phyloP scores from a whole-genome alignment of 2,329 filamentous ascomycete species.

The Madurella mycetomatis region DNA sequence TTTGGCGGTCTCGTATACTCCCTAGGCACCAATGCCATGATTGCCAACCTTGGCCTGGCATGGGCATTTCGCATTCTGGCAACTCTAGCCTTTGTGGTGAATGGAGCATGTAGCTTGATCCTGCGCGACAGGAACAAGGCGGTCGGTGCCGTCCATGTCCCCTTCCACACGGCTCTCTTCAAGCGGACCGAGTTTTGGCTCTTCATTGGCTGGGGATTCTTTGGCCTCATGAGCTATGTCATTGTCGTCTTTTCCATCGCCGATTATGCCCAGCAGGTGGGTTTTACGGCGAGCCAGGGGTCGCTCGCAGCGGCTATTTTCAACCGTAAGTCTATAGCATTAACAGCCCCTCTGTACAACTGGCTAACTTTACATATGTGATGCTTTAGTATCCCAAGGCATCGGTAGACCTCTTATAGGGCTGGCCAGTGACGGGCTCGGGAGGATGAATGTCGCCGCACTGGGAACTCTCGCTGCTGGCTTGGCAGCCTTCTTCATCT shows the following conservation, averaged over 20 bases:
- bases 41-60: slow-evolving; percentile 55
- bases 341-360: not conserved
- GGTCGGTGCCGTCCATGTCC: slow-evolving; percentile 61
- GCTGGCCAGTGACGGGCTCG: slow-evolving; percentile 64
- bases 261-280: slow-evolving; percentile 66
- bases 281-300: slow-evolving; percentile 62
- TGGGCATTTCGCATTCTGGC: slow-evolving; percentile 66
- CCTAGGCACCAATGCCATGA: slow-evolving; percentile 64
- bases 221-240: slow-evolving; percentile 69
- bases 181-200: slow-evolving; percentile 58
- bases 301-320: slow-evolving; percentile 68
- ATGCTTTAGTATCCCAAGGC: slow-evolving; percentile 49
- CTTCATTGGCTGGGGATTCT: slow-evolving; percentile 62
- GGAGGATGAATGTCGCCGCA: slow-evolving; percentile 68
- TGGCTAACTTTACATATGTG: slow-evolving; percentile 4
- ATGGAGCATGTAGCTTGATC: slow-evolving; percentile 58
- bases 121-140: slow-evolving; percentile 68
- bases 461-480: slow-evolving; percentile 60
- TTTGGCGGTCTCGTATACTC: slow-evolving; percentile 70
- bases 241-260: slow-evolving; percentile 73
- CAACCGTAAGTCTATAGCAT: slow-evolving; percentile 47
- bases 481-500: slow-evolving; percentile 64
- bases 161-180: slow-evolving; percentile 63
- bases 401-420: slow-evolving; percentile 69
- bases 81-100: slow-evolving; percentile 60